Base-by-base conservation (phyloP, 1,284 basidiomycete genomes). In the Naganishia sp. region DNA sequence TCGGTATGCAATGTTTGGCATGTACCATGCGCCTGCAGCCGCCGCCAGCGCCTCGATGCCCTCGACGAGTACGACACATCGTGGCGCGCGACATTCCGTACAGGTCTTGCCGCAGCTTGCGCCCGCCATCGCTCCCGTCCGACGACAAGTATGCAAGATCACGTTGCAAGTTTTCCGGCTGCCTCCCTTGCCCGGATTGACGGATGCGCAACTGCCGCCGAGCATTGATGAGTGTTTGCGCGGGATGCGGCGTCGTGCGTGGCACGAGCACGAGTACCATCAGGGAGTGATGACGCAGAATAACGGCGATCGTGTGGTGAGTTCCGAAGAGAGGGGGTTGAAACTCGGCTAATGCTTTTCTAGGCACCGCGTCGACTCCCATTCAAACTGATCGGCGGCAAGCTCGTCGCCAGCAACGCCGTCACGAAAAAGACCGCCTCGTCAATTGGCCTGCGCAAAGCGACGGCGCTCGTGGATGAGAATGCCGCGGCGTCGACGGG, bases 281-380 rank as follows among this genome's bases (percentile, higher is more conserved):
- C 89, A 94, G 77, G 93, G 94, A n/a, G 88, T 87, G 0, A 79
- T 99, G 72, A 99, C 95, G 15, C 95, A 99, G 81, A 86, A 85
- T 68, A 95, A 95, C 5, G 95, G 94, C n/a, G 95, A 96, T 78
- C 96, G 94, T 75, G 84, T 81, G 67, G 93, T 94, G 78, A n/a
- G n/a, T n/a, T n/a, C n/a, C n/a, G n/a, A n/a, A n/a, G n/a, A n/a
- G n/a, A n/a, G n/a, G n/a, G n/a, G n/a, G n/a, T n/a, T n/a, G n/a
- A n/a, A n/a, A n/a, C n/a, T n/a, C n/a, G n/a, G n/a, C n/a, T 45
- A n/a, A 43, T 10, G 17, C n/a, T 53, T 18, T 46, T 41, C 0
- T 71, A 95, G 90, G 87, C 88, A 13, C 96, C 94, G 88, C 87
- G 92, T 51, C 85, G 95, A 54, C 86, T 95, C 49, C 87, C 88